Evolutionary conservation across 305 asterid genomes (phyloP).

Genomic region (Coffea humblotiana): DNA sequence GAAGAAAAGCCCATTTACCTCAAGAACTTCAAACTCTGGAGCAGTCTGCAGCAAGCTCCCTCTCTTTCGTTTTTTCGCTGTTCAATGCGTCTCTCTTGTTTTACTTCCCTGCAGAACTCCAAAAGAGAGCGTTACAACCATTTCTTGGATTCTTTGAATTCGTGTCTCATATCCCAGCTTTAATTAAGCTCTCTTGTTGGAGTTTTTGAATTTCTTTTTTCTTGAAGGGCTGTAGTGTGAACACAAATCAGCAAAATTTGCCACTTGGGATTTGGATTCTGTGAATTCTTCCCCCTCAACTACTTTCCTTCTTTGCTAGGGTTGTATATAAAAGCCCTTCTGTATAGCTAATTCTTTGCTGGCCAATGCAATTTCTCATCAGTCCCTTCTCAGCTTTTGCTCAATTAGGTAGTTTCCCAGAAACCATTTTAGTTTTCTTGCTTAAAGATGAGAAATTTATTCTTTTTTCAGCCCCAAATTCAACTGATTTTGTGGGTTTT

Average conservation of each 20-base stretch:
- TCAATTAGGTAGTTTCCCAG: slow-evolving; percentile 36
- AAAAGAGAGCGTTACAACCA: neutral
- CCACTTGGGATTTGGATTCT: slow-evolving; percentile 23
- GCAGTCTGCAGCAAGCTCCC: slow-evolving; percentile 5
- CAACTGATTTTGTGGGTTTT: neutral
- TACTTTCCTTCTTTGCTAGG: slow-evolving; percentile 17
- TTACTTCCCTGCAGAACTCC: neutral
- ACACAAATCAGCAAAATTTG: slow-evolving; percentile 2
- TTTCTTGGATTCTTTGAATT: neutral
- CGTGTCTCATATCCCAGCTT: neutral
- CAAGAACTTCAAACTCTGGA: slow-evolving; percentile 7
- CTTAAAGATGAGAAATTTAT: slow-evolving; percentile 21
- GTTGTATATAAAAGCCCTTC: neutral
- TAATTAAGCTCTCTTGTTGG: neutral
- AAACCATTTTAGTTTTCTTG: slow-evolving; percentile 31
- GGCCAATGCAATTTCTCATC: slow-evolving; percentile 33
- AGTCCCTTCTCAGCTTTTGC: slow-evolving; percentile 30
- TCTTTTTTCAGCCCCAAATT: neutral
- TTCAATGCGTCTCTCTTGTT: neutral
- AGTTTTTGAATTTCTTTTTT: neutral
- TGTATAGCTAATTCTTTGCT: neutral
- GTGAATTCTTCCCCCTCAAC: slow-evolving; percentile 4
- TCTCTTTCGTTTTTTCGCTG: neutral
- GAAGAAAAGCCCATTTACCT: neutral
- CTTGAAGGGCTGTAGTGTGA: neutral